These are phyloP conservation scores for Backusella psychrophila DNA, from an alignment of 192 early-diverging fungal species.

Conservation along the genomic window DNA sequence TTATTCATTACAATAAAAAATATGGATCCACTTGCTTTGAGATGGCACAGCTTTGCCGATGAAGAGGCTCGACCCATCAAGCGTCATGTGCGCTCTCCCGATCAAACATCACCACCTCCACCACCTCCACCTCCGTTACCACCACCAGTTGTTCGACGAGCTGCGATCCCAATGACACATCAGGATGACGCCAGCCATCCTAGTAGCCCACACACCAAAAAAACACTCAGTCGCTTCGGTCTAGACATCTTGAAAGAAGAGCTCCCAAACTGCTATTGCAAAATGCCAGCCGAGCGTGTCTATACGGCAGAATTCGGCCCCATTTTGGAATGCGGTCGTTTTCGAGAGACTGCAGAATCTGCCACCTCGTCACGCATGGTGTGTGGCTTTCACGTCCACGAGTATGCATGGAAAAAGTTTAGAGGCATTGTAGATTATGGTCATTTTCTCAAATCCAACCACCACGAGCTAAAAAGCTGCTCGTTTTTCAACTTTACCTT, in stretches of 20 bases:
- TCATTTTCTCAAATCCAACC: background rate
- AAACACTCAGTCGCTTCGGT: background rate
- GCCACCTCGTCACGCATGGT: background rate
- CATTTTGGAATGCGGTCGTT: background rate
- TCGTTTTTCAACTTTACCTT: constrained; percentile 15
- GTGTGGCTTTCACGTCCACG: constrained; percentile 21
- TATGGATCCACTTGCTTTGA: background rate
- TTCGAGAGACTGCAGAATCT: background rate
- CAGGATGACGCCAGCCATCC: background rate
- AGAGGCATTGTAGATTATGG: background rate
- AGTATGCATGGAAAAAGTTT: constrained; percentile 4
- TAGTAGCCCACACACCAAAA: background rate
- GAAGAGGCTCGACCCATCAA: background rate
- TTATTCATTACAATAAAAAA: background rate
- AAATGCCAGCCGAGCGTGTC: background rate
- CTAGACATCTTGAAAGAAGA: background rate
- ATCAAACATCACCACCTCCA: background rate
- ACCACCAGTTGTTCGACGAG: background rate
- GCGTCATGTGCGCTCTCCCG: background rate
- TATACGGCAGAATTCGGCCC: background rate
- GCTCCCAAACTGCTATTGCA: background rate
- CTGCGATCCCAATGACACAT: background rate
- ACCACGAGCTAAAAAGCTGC: constrained; percentile 3
- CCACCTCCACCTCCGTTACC: background rate
- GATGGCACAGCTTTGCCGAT: background rate